Evolutionary conservation across 140 eudicot genomes (phyloP).

Genomic region (Stevia rebaudiana): DNA sequence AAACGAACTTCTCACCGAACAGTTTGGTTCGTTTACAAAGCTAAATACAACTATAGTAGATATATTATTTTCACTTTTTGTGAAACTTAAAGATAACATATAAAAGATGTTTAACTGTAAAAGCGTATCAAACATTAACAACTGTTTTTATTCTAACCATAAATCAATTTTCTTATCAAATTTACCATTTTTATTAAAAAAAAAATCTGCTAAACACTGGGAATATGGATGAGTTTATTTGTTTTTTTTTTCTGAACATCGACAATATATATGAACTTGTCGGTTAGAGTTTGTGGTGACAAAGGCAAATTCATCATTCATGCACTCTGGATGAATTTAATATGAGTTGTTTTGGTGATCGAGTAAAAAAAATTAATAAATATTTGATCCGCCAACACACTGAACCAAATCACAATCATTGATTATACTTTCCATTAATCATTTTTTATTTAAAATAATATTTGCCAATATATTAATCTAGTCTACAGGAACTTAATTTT

Average conservation of each 20-base stretch:
- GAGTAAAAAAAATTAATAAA: not conserved
- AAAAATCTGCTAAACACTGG: not conserved
- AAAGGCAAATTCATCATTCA: conserved; percentile 8
- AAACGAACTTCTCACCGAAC: too few relatives aligned
- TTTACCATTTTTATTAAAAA: not conserved
- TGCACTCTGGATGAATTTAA: not conserved
- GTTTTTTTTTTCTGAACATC: too few relatives aligned
- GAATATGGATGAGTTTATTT: too few relatives aligned
- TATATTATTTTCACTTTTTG: too few relatives aligned
- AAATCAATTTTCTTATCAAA: not conserved
- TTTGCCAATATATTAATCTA: not conserved
- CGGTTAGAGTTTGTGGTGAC: not conserved
- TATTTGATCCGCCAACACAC: conserved; percentile 1
- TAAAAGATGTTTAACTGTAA: not conserved
- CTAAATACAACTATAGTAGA: too few relatives aligned
- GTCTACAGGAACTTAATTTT: not conserved
- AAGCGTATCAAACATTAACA: not conserved
- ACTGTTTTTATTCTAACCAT: not conserved
- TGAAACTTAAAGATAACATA: too few relatives aligned
- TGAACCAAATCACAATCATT: not conserved
- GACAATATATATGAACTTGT: not conserved
- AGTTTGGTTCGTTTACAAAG: too few relatives aligned
- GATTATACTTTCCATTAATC: not conserved
- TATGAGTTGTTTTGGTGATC: conserved; percentile 12
- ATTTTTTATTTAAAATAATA: not conserved